Percentiles rank a stretch among this genome's conserved stretches.
These are phyloP conservation scores for Dioscorea dumetorum DNA, from an alignment of 106 monocot species.

Conservation along the genomic window DNA sequence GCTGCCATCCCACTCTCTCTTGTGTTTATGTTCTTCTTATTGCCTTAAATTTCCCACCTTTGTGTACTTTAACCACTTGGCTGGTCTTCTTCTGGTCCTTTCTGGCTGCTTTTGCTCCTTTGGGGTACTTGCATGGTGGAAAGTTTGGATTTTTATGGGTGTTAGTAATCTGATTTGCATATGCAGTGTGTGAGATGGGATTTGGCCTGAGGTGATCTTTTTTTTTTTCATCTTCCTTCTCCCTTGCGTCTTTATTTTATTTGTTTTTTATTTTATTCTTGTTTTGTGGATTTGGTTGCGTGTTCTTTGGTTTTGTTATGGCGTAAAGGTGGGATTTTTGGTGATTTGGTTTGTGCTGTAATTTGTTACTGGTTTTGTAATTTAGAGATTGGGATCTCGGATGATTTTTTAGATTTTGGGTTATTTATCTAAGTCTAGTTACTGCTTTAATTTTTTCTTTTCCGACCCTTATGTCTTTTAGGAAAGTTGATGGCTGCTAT, in stretches of 20 bases:
- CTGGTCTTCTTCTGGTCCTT: not conserved
- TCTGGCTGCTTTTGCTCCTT: not conserved
- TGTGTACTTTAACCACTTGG: constrained; percentile 1
- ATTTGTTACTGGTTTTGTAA: not conserved
- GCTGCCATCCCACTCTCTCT: not conserved
- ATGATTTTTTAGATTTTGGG: no score
- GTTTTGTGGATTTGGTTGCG: constrained; percentile 8
- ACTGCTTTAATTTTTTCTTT: no score
- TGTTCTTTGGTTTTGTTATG: constrained; percentile 6
- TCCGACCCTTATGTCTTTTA: no score
- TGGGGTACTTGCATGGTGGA: no score
- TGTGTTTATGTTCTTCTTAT: constrained; percentile 3
- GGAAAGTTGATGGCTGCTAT: no score
- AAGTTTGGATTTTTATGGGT: no score
- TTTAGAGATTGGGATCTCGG: no score
- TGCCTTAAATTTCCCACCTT: not conserved
- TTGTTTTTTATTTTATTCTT: not conserved
- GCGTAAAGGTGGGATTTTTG: not conserved
- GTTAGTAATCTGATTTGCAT: not conserved
- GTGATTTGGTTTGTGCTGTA: not conserved
- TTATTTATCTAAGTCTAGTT: no score
- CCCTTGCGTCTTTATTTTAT: not conserved
- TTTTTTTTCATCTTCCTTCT: not conserved
- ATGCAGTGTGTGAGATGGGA: not conserved
- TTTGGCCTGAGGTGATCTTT: not conserved